Evolutionary conservation across 768 basidiomycete genomes (phyloP).

Genomic region (Guyanaporus albipodus): DNA sequence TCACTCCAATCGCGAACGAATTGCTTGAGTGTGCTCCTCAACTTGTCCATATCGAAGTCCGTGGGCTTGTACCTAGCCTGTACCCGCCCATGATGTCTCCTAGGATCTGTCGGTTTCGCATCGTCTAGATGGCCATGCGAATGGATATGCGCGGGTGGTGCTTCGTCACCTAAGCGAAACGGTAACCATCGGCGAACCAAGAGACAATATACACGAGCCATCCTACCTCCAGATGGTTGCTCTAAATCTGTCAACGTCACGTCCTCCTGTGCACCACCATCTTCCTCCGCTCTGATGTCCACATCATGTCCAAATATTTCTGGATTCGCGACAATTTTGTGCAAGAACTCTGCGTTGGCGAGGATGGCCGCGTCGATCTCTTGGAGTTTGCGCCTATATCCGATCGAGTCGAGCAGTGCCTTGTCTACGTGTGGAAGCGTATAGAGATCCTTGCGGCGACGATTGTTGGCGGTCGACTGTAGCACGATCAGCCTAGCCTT

Average conservation of each 20-base stretch:
- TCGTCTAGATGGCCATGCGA: constrained; percentile 24
- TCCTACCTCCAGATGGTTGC: constrained; percentile 9
- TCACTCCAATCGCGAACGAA: constrained; percentile 92
- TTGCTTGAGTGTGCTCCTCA: constrained; percentile 88
- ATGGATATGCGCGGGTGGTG: constrained; percentile 37
- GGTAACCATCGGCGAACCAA: not conserved
- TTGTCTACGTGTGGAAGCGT: constrained; percentile 67
- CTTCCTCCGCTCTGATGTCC: constrained; percentile 18
- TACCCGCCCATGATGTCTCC: constrained; percentile 3
- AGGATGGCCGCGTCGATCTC: constrained; percentile 78
- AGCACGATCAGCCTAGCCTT: not conserved
- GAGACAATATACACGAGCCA: constrained; percentile 18
- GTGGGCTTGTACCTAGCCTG: constrained; percentile 44
- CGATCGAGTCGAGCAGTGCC: constrained; percentile 59
- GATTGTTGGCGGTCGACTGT: constrained; percentile 57
- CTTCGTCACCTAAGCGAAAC: constrained; percentile 18
- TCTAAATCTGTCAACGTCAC: constrained; percentile 16
- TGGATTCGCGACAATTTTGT: constrained; percentile 69
- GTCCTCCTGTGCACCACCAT: constrained; percentile 14
- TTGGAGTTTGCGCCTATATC: constrained; percentile 76
- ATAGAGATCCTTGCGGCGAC: constrained; percentile 74
- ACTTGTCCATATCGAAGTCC: constrained; percentile 84
- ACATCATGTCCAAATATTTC: constrained; percentile 71
- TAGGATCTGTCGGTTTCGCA: constrained; percentile 8
- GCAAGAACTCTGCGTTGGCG: constrained; percentile 75